Evolutionary conservation across 2,329 filamentous ascomycete species (phyloP).

Genomic region (Huntiella bhutanensis): DNA sequence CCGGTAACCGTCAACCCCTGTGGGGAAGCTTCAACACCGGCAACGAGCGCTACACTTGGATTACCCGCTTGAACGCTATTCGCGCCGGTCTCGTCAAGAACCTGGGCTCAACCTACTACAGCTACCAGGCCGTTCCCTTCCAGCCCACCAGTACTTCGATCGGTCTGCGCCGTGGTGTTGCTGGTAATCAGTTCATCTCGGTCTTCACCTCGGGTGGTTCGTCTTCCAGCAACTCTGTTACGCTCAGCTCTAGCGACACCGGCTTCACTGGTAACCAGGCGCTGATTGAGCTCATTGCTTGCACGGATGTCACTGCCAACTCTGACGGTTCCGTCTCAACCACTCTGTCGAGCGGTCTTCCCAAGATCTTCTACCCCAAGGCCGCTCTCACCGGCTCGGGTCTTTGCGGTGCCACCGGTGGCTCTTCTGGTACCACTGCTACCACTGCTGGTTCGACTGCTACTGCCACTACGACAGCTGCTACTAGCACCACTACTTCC

Average conservation of each 20-base stretch:
- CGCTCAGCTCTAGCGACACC: conserved; percentile 8
- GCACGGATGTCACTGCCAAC: conserved; percentile 7
- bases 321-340: conserved; percentile 10
- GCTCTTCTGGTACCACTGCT: background rate
- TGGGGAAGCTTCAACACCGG: conserved; percentile 10
- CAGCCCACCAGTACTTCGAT: conserved; percentile 10
- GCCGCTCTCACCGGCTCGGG: conserved; percentile 5
- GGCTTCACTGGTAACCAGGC: conserved; percentile 10
- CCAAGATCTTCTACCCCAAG: conserved; percentile 11
- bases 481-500: background rate
- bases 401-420: conserved; percentile 6
- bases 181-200: conserved; percentile 11
- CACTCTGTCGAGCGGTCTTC: conserved; percentile 9
- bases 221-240: conserved; percentile 8
- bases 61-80: conserved; percentile 9
- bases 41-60: conserved; percentile 11
- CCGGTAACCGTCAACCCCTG: conserved; percentile 15
- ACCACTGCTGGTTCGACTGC: background rate
- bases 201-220: conserved; percentile 12
- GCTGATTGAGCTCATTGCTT: conserved; percentile 11
- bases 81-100: conserved; percentile 9
- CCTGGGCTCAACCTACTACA: conserved; percentile 6
- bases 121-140: conserved; percentile 11
- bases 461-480: background rate
- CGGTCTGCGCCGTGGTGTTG: conserved; percentile 10